Conservation (phyloP, 2,329 filamentous ascomycete genomes). For the Phaeophleospora eucalypticola region DNA sequence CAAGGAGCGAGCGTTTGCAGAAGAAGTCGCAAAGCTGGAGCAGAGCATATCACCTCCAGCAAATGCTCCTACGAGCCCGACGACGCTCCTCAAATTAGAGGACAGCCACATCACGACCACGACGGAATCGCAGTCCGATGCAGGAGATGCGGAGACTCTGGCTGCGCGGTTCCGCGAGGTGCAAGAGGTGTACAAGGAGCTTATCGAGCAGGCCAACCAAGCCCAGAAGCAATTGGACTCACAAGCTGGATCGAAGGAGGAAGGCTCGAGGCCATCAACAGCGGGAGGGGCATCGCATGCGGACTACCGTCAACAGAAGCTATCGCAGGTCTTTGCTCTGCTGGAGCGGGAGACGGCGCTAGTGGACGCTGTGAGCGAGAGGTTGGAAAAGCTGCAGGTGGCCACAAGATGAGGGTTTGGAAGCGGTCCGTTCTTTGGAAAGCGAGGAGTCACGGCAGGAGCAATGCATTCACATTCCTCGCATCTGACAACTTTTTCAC, state of each 20-base stretch:
- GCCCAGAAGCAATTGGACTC: slow-evolving; percentile 27
- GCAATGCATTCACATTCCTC: not conserved
- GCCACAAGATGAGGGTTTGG: not conserved
- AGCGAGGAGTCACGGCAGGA: slow-evolving; percentile 1
- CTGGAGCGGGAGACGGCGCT: slow-evolving; percentile 64
- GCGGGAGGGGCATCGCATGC: slow-evolving; percentile 43
- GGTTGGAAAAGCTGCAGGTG: slow-evolving; percentile 54
- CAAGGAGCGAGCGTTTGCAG: slow-evolving; percentile 57
- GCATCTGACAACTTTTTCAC: not conserved
- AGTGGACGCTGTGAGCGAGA: slow-evolving; percentile 61
- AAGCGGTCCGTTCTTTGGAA: not conserved
- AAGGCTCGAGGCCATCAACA: slow-evolving; percentile 37
- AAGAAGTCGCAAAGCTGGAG: slow-evolving; percentile 50
- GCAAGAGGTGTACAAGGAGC: slow-evolving; percentile 24
- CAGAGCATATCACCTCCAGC: slow-evolving; percentile 29
- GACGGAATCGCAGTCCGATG: slow-evolving; percentile 10
- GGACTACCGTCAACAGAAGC: slow-evolving; percentile 56
- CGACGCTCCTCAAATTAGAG: slow-evolving; percentile 30
- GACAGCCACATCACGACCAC: slow-evolving; percentile 19
- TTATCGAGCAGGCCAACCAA: slow-evolving; percentile 27
- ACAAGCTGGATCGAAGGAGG: slow-evolving; percentile 12
- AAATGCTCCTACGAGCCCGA: slow-evolving; percentile 13
- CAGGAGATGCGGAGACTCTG: slow-evolving; percentile 11
- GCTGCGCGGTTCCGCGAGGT: slow-evolving; percentile 25
- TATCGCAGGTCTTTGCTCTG: slow-evolving; percentile 59